Evolutionary conservation across 225 moss, liverwort and hornwort genomes (phyloP).

Genomic region (Pleurozium schreberi): DNA sequence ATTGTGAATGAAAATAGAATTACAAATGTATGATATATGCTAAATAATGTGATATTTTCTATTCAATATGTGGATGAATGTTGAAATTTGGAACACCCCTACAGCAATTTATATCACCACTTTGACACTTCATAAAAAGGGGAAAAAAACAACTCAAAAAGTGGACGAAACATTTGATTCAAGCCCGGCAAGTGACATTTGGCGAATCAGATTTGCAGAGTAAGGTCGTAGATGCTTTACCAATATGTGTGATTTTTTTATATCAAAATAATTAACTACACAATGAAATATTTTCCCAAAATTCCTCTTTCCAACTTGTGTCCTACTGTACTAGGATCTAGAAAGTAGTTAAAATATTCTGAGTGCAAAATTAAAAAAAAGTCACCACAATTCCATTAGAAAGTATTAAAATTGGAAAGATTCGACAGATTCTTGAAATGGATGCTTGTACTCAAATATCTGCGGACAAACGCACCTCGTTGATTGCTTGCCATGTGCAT

Average conservation of each 20-base stretch:
- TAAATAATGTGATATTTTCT: too few relatives aligned
- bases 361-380: neutral
- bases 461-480: neutral
- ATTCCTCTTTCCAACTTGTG: neutral
- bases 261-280: neutral
- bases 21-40: too few relatives aligned
- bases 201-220: neutral
- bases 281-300: neutral
- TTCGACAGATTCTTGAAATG: neutral
- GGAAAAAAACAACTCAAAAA: too few relatives aligned
- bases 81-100: too few relatives aligned
- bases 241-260: too few relatives aligned
- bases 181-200: neutral
- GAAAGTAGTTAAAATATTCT: neutral
- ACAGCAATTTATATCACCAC: too few relatives aligned
- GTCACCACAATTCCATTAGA: too few relatives aligned
- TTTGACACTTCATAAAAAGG: too few relatives aligned
- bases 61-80: too few relatives aligned
- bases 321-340: neutral
- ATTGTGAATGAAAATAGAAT: too few relatives aligned
- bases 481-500: too few relatives aligned
- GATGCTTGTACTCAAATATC: neutral
- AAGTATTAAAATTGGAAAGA: neutral
- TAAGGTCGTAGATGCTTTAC: rapidly evolving
- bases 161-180: too few relatives aligned